phyloP scores from a whole-genome alignment of 768 basidiomycete genomes.

The Suillus decipiens region DNA sequence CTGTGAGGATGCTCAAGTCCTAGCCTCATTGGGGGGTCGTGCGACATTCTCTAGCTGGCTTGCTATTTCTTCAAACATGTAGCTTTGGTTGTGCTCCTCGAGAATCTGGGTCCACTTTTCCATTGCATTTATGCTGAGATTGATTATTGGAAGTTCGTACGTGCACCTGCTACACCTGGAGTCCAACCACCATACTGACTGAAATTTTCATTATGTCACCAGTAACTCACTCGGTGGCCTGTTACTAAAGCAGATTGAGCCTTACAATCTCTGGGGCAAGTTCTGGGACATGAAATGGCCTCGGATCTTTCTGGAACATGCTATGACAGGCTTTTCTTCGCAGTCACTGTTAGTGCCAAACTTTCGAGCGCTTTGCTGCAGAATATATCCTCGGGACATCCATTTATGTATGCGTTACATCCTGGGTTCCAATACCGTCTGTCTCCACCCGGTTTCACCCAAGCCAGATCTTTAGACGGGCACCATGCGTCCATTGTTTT shows the following conservation, averaged over 20 bases:
- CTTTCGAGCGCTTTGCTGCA: background rate
- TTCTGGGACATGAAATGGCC: background rate
- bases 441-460: background rate
- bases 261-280: background rate
- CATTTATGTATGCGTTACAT: background rate
- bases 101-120: slow-evolving; percentile 18
- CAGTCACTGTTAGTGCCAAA: background rate
- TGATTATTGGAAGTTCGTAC: background rate
- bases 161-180: background rate
- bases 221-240: background rate
- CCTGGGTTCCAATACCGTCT: background rate
- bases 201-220: background rate
- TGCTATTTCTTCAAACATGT: slow-evolving; percentile 19
- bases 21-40: background rate
- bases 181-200: background rate
- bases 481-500: background rate
- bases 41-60: background rate
- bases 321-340: background rate
- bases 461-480: too few relatives aligned
- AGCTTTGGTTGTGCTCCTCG: slow-evolving; percentile 18
- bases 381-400: background rate
- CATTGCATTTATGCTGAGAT: slow-evolving; percentile 6
- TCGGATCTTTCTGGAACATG: background rate
- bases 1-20: background rate
- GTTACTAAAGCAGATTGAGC: background rate